Base-by-base conservation (phyloP, 2,329 filamentous ascomycete species). In the Paramyrothecium roridum region DNA sequence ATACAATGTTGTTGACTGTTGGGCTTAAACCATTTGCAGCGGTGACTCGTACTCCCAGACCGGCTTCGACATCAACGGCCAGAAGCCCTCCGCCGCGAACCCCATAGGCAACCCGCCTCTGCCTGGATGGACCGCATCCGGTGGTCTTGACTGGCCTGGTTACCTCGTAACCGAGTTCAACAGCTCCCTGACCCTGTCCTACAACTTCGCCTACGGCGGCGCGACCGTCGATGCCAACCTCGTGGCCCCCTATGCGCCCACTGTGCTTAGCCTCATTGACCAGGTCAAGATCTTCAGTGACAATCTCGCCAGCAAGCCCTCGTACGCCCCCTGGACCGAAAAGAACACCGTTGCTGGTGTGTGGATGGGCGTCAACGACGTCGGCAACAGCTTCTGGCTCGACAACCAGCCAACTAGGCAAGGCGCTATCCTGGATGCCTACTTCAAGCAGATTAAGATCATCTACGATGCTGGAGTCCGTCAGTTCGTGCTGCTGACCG, bases 21-120 rank as follows among this genome's bases (percentile, higher is more conserved):
- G 26, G 26, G 26, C 26, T 30, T 30, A 30, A 30, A 61, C 47
- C 2, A 4, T 1, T 1, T 11, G 1, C 50, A 69, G 67, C 30
- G 67, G 67, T n/a, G 67, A 70, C 53, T 69, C 67, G 7, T 70
- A 70, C 49, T 66, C 67, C 3, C 64, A 70, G 22, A 70, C 67
- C 1, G 80, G 80, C 10, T 89, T 88, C 68, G 70, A 85, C 56
- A 70, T 79, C 46, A 76, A 70, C 12, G 73, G 75, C 21, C 68
- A 74, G 1, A 77, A 83, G 40, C 84, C 86, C 1, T 79, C 74
- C 8, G 59, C 73, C 2, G 66, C 72, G 1, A 85, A 86, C 59
- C 84, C 85, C 0, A 73, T 88, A 48, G 86, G 86, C 1, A 89
- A 89, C 61, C 85, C 85, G 0, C 58, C 72, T 0, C 83, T 81